Percentiles rank a stretch among this genome's conserved stretches.
phyloP scores from a whole-genome alignment of 148 eudicot genomes.

The Salicornia ramosissima region DNA sequence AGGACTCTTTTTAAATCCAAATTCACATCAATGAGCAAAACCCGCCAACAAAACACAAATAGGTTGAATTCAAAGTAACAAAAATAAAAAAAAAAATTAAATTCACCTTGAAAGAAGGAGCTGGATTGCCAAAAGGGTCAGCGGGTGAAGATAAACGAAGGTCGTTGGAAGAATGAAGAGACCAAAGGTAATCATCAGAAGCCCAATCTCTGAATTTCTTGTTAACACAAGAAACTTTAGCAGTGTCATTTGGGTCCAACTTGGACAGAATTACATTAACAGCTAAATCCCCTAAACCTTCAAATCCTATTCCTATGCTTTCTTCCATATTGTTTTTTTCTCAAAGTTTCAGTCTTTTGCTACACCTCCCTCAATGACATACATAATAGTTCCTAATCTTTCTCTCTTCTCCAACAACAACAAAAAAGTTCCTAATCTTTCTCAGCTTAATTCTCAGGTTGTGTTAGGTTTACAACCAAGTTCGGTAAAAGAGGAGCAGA shows the following conservation, averaged over 20 bases:
- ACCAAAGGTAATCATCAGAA: conserved; percentile 64
- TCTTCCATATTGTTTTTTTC: not conserved
- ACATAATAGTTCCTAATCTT: too few species aligned
- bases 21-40: not conserved
- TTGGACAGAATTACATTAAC: conserved; percentile 52
- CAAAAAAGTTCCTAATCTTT: too few species aligned
- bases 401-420: too few species aligned
- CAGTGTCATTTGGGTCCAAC: conserved; percentile 49
- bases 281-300: conserved; percentile 46
- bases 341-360: not conserved
- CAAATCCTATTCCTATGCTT: conserved; percentile 14
- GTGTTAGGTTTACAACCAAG: not conserved
- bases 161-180: conserved; percentile 44
- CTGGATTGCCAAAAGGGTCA: conserved; percentile 52
- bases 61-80: not conserved
- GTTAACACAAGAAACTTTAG: conserved; percentile 42
- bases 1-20: not conserved
- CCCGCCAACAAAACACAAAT: not conserved
- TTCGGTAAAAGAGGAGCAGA: not conserved
- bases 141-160: conserved; percentile 51
- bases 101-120: conserved; percentile 58
- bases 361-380: too few species aligned
- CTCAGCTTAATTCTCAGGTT: not conserved
- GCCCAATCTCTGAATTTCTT: conserved; percentile 44
- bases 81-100: not conserved